Conservation (phyloP, 352 stramenopile species). For the Phytophthora meadii region DNA sequence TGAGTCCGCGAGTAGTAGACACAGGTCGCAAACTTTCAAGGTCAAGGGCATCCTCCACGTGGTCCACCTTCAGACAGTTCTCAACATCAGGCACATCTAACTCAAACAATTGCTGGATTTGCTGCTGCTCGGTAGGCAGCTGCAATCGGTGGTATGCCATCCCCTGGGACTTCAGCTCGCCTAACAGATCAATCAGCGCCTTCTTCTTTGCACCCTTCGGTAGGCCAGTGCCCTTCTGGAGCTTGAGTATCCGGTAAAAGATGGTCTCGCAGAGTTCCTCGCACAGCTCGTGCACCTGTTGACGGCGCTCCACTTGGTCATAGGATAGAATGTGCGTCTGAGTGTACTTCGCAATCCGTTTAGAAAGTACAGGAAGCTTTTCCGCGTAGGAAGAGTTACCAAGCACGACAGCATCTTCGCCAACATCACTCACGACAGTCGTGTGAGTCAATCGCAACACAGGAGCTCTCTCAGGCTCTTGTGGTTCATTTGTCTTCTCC, state of each 20-base stretch:
- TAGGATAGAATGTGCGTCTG: constrained; percentile 69
- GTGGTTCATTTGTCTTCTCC: constrained; percentile 9
- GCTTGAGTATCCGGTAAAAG: constrained; percentile 94
- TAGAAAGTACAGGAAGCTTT: constrained; percentile 66
- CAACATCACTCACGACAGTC: neutral
- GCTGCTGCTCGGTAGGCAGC: constrained; percentile 72
- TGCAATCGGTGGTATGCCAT: constrained; percentile 82
- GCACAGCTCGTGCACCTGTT: constrained; percentile 78
- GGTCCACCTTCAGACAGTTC: constrained; percentile 82
- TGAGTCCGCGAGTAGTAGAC: constrained; percentile 15
- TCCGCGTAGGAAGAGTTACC: constrained; percentile 42
- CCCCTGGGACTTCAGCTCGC: constrained; percentile 87
- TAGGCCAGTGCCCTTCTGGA: constrained; percentile 79
- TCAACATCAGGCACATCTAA: constrained; percentile 85
- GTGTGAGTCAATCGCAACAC: constrained; percentile 36
- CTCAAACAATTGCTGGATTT: constrained; percentile 85
- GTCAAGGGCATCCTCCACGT: constrained; percentile 56
- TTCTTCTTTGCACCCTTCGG: constrained; percentile 98
- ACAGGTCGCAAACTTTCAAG: constrained; percentile 13
- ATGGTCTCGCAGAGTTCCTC: constrained; percentile 94
- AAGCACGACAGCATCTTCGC: constrained; percentile 11
- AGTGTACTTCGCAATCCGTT: constrained; percentile 82
- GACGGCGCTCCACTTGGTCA: constrained; percentile 63
- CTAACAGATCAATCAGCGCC: constrained; percentile 96
- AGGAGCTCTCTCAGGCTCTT: constrained; percentile 23